Conservation (phyloP, 2,329 filamentous ascomycete genomes). For the Zymoseptoria ardabiliae region DNA sequence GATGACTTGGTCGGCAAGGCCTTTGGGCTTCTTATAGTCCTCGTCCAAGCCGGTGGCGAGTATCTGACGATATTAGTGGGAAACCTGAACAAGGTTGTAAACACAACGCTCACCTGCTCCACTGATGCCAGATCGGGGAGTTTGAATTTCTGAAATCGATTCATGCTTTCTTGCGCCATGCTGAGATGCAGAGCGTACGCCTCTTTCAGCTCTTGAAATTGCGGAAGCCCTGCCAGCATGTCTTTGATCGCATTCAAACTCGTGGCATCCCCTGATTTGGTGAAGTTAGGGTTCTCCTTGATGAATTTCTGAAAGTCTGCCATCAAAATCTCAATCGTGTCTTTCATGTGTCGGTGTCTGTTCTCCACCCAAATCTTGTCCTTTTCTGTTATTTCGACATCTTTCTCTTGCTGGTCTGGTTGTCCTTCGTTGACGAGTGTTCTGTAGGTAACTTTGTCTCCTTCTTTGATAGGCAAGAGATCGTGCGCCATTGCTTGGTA, state of each 20-base stretch:
- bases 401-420: slow-evolving; percentile 67
- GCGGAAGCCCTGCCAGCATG: slow-evolving; percentile 89
- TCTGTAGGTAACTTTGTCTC: slow-evolving; percentile 79
- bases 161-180: slow-evolving; percentile 98
- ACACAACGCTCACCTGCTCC: slow-evolving; percentile 57
- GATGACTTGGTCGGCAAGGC: slow-evolving; percentile 76
- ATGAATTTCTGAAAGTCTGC: slow-evolving; percentile 89
- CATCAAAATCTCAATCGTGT: slow-evolving; percentile 89
- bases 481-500: slow-evolving; percentile 99
- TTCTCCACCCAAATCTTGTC: slow-evolving; percentile 96
- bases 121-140: slow-evolving; percentile 78
- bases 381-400: slow-evolving; percentile 83
- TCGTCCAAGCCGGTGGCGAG: slow-evolving; percentile 89
- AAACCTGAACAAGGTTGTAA: neutral
- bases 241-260: slow-evolving; percentile 89
- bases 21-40: slow-evolving; percentile 84
- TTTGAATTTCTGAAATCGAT: slow-evolving; percentile 77
- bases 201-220: slow-evolving; percentile 94
- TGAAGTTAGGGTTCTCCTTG: slow-evolving; percentile 85
- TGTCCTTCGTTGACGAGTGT: slow-evolving; percentile 70
- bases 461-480: slow-evolving; percentile 77
- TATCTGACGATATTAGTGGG: slow-evolving; percentile 40
- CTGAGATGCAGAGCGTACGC: slow-evolving; percentile 88
- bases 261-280: slow-evolving; percentile 60
- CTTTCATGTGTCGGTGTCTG: slow-evolving; percentile 93